phyloP scores from a whole-genome alignment of 2,329 filamentous ascomycete species.

The Leptographium wingfieldii region DNA sequence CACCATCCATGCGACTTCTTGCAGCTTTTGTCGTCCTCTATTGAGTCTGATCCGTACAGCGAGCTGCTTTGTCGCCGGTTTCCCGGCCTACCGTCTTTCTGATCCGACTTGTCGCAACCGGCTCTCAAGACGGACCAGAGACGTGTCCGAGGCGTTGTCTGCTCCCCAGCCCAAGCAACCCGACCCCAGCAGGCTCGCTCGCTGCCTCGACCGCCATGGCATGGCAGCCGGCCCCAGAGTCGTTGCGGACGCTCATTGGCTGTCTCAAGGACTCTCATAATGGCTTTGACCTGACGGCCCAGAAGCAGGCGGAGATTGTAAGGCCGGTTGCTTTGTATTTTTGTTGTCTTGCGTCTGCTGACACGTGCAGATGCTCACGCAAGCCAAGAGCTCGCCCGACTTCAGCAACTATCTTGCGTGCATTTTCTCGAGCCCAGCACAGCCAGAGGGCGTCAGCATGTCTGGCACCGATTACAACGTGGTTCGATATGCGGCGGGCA shows the following conservation, averaged over 20 bases:
- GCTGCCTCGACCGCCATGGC: conserved; percentile 45
- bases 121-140: no score
- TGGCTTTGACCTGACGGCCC: conserved; percentile 62
- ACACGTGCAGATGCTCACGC: conserved; percentile 65
- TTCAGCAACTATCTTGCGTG: conserved; percentile 96
- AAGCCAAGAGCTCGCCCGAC: conserved; percentile 79
- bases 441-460: conserved; percentile 47
- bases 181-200: not conserved
- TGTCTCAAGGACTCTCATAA: conserved; percentile 89
- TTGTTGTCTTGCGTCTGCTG: not conserved
- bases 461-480: conserved; percentile 53
- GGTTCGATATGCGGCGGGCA: conserved; percentile 74
- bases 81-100: not conserved
- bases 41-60: not conserved
- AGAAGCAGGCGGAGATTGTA: conserved; percentile 83
- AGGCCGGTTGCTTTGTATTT: conserved; percentile 23
- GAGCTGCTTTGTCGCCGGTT: not conserved
- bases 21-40: not conserved
- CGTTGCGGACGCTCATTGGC: conserved; percentile 75
- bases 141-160: not conserved
- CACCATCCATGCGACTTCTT: not conserved
- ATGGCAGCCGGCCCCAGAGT: conserved; percentile 85
- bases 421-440: conserved; percentile 62
- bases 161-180: not conserved
- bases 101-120: not conserved